Percentiles rank a stretch among this genome's conserved stretches.
Conservation (phyloP, 2,329 filamentous ascomycete genomes). For the Hortaea werneckii region DNA sequence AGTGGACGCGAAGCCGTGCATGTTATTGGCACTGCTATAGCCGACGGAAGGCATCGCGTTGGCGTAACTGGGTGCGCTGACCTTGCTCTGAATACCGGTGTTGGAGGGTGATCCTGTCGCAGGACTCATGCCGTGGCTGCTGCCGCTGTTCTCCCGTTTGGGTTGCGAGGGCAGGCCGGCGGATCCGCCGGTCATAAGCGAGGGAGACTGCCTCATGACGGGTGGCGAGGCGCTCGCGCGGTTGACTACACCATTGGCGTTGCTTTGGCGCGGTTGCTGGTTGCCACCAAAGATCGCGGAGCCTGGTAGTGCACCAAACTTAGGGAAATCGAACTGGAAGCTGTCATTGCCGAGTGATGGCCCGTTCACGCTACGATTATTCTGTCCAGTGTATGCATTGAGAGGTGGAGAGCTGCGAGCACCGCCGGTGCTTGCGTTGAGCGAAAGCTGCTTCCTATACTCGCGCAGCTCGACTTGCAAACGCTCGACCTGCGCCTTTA, state of each 20-base stretch:
- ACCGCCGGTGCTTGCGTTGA: conserved; percentile 40
- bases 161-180: not conserved
- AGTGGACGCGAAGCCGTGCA: conserved; percentile 25
- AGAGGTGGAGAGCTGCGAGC: conserved; percentile 37
- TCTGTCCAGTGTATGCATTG: conserved; percentile 18
- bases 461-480: conserved; percentile 76
- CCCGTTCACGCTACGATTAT: conserved; percentile 19
- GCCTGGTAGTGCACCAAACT: conserved; percentile 66
- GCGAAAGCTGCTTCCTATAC: conserved; percentile 76
- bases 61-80: conserved; percentile 8
- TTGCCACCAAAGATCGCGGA: conserved; percentile 37
- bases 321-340: conserved; percentile 95
- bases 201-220: conserved; percentile 13
- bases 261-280: conserved; percentile 6
- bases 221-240: conserved; percentile 17
- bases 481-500: conserved; percentile 81
- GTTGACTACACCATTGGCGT: conserved; percentile 28
- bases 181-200: not conserved
- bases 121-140: conserved; percentile 24
- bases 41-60: conserved; percentile 14
- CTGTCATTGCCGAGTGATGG: conserved; percentile 30
- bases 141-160: conserved; percentile 14
- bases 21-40: conserved; percentile 25
- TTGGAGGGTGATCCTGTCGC: conserved; percentile 5
- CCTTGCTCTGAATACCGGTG: conserved; percentile 15